These are phyloP conservation scores for Penicillium sp. DNA, from an alignment of 2,329 filamentous ascomycete genomes.

Conservation along the genomic window DNA sequence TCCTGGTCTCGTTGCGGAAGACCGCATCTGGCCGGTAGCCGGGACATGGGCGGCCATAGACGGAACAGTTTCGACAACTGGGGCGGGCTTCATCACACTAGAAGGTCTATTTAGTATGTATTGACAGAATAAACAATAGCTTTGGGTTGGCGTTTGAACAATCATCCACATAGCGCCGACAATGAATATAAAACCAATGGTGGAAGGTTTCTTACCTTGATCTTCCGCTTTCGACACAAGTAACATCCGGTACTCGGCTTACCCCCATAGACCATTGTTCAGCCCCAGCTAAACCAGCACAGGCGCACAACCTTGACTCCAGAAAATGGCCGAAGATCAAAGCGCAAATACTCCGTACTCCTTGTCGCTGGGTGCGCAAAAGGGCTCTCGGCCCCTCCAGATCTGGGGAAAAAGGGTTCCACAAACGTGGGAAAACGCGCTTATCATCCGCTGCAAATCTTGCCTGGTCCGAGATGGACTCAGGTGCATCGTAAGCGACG, in stretches of 20 bases:
- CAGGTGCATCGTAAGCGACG: conserved; percentile 16
- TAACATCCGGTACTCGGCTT: conserved; percentile 44
- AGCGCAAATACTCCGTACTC: not conserved
- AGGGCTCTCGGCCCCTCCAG: not conserved
- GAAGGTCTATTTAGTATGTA: conserved; percentile 4
- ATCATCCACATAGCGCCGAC: not conserved
- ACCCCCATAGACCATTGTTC: conserved; percentile 44
- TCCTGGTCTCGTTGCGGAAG: conserved; percentile 37
- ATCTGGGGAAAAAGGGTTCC: conserved; percentile 11
- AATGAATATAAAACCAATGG: not conserved
- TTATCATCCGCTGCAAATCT: conserved; percentile 14
- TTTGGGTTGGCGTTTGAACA: not conserved
- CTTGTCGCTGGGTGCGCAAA: not conserved
- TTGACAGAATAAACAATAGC: not conserved
- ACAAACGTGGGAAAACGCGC: conserved; percentile 10
- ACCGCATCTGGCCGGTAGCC: conserved; percentile 40
- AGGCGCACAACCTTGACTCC: not conserved
- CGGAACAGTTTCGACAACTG: conserved; percentile 37
- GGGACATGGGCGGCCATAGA: conserved; percentile 40
- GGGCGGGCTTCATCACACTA: conserved; percentile 42
- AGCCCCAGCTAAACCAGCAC: not conserved
- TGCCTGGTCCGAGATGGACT: conserved; percentile 14
- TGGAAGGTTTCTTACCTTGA: conserved; percentile 35
- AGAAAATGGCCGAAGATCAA: not conserved
- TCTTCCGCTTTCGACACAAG: conserved; percentile 43